A percentile compares a stretch with the other conserved stretches of the same genome.
Evolutionary conservation across 805 yeast species (phyloP).

Genomic region (Myxozyma udenii): DNA sequence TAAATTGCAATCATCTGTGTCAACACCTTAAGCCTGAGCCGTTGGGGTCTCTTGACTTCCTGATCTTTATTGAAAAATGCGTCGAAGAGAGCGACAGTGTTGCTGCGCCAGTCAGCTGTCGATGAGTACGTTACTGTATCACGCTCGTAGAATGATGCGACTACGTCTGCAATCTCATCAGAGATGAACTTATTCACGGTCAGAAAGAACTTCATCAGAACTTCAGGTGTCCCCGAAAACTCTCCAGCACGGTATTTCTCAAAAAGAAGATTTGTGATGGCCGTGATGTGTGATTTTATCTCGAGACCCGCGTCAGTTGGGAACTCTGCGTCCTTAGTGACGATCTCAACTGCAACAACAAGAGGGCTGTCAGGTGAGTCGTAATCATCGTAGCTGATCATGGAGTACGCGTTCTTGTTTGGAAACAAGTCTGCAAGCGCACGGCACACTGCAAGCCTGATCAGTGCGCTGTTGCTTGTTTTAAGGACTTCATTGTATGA

Average conservation of each 20-base stretch:
- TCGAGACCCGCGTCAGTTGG: slow-evolving; percentile 22
- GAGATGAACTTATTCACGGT: slow-evolving; percentile 41
- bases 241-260: slow-evolving; percentile 37
- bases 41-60: slow-evolving; percentile 19
- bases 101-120: slow-evolving; percentile 51
- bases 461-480: slow-evolving; percentile 39
- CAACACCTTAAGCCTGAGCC: slow-evolving; percentile 32
- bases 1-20: slow-evolving; percentile 42
- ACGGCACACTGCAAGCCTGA: slow-evolving; percentile 45
- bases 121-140: slow-evolving; percentile 56
- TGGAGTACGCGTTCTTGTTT: slow-evolving; percentile 34
- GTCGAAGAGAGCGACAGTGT: slow-evolving; percentile 46
- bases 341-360: slow-evolving; percentile 32
- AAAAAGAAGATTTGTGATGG: slow-evolving; percentile 38
- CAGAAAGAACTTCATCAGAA: slow-evolving; percentile 45
- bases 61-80: slow-evolving; percentile 42
- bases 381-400: slow-evolving; percentile 37
- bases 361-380: slow-evolving; percentile 42
- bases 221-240: slow-evolving; percentile 46
- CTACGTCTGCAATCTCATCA: slow-evolving; percentile 42
- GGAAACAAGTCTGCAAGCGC: slow-evolving; percentile 44
- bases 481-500: slow-evolving; percentile 39
- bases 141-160: slow-evolving; percentile 49
- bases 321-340: neutral
- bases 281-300: slow-evolving; percentile 21